These are phyloP conservation scores for Fusarium equiseti DNA, from an alignment of 2,329 filamentous ascomycete species.

Conservation along the genomic window DNA sequence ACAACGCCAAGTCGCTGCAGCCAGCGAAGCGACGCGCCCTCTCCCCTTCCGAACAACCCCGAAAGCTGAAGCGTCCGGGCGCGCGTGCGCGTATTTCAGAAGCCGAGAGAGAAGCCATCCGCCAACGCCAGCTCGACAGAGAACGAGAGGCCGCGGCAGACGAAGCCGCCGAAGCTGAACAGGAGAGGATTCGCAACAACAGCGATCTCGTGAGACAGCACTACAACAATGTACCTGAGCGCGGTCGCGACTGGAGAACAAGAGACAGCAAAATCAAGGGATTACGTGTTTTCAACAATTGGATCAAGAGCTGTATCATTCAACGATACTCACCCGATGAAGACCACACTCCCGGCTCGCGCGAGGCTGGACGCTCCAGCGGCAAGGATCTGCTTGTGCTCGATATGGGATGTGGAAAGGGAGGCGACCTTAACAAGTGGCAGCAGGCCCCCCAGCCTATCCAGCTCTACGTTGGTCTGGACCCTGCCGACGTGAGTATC, in stretches of 20 bases:
- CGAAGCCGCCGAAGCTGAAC: slow-evolving; percentile 53
- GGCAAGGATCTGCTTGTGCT: slow-evolving; percentile 80
- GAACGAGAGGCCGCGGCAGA: slow-evolving; percentile 58
- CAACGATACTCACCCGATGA: slow-evolving; percentile 93
- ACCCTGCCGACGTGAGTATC: slow-evolving; percentile 93
- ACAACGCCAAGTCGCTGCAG: slow-evolving; percentile 69
- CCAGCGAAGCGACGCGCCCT: slow-evolving; percentile 69
- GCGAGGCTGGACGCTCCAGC: slow-evolving; percentile 63
- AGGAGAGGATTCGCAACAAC: slow-evolving; percentile 64
- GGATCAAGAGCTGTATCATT: slow-evolving; percentile 97
- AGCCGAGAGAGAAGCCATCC: slow-evolving; percentile 75
- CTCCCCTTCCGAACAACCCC: slow-evolving; percentile 67
- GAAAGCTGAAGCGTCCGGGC: slow-evolving; percentile 77
- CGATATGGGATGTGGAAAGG: slow-evolving; percentile 96
- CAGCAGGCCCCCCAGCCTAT: slow-evolving; percentile 91
- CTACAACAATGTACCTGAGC: slow-evolving; percentile 95
- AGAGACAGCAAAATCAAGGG: slow-evolving; percentile 97
- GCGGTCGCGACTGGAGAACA: slow-evolving; percentile 92
- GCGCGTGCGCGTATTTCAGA: slow-evolving; percentile 75
- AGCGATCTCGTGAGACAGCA: slow-evolving; percentile 91
- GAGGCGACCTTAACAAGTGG: slow-evolving; percentile 96
- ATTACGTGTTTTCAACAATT: slow-evolving; percentile 95
- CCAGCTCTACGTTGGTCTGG: slow-evolving; percentile 92
- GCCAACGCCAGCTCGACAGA: slow-evolving; percentile 70
- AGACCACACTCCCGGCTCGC: slow-evolving; percentile 73